These are phyloP conservation scores for Candida insectorum DNA, from an alignment of 805 yeast species.

Conservation along the genomic window DNA sequence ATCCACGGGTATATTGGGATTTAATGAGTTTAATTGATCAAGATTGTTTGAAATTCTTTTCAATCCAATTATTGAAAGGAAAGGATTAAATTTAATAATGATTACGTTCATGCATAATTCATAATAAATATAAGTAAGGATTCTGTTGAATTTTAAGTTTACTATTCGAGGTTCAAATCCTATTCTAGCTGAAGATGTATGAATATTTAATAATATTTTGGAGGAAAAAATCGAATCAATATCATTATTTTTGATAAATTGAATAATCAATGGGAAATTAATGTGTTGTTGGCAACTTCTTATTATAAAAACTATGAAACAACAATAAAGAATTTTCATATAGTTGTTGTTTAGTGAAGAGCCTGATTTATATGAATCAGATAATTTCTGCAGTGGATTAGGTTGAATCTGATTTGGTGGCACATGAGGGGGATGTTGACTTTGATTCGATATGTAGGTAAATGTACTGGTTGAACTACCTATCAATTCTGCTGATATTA, in stretches of 20 bases:
- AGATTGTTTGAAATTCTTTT: constrained; percentile 12
- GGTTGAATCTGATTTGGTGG: not conserved
- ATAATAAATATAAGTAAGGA: constrained; percentile 6
- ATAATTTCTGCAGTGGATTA: not conserved
- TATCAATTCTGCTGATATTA: constrained; percentile 27
- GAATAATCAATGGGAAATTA: constrained; percentile 4
- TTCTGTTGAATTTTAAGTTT: too few relatives aligned
- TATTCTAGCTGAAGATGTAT: too few relatives aligned
- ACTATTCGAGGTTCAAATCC: too few relatives aligned
- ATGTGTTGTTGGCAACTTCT: not conserved
- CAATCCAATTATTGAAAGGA: constrained; percentile 11
- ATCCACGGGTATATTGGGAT: constrained; percentile 12
- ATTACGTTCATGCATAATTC: constrained; percentile 13
- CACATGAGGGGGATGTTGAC: too few relatives aligned
- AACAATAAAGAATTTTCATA: constrained; percentile 8
- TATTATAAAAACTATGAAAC: constrained; percentile 4
- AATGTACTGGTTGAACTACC: constrained; percentile 12
- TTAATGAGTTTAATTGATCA: constrained; percentile 12
- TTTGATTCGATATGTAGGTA: not conserved
- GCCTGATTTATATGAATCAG: too few relatives aligned
- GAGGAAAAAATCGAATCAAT: constrained; percentile 7
- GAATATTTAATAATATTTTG: too few relatives aligned
- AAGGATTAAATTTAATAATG: constrained; percentile 10
- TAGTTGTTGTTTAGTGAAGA: constrained; percentile 6
- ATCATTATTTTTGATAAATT: constrained; percentile 6